Evolutionary conservation across 2,329 filamentous ascomycete species (phyloP).

Genomic region (Phaeosphaeriaceae sp.): DNA sequence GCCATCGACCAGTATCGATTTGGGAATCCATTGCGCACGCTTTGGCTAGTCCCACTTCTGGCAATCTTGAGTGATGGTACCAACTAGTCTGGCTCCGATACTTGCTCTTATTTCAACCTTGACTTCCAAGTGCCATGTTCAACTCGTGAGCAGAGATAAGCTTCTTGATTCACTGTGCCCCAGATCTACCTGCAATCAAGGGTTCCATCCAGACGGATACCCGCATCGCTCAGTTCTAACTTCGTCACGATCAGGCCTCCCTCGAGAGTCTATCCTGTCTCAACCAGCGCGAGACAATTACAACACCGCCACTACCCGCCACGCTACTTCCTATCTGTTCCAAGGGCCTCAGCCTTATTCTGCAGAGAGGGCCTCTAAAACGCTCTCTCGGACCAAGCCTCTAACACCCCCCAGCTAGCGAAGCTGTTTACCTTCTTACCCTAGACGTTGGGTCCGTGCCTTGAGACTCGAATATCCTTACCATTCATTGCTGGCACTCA

Average conservation of each 20-base stretch:
- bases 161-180: constrained; percentile 35
- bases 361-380: constrained; percentile 39
- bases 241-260: constrained; percentile 36
- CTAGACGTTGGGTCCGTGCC: constrained; percentile 35
- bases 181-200: constrained; percentile 26
- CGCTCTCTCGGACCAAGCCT: constrained; percentile 39
- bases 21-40: constrained; percentile 32
- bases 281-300: constrained; percentile 41
- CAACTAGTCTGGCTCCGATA: constrained; percentile 12
- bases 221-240: constrained; percentile 28
- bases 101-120: constrained; percentile 11
- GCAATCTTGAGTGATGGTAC: constrained; percentile 22
- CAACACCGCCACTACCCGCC: constrained; percentile 47
- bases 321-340: constrained; percentile 36
- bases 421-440: constrained; percentile 35
- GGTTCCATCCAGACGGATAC: constrained; percentile 16
- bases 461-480: constrained; percentile 39
- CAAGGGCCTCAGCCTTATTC: constrained; percentile 45
- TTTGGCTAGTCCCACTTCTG: constrained; percentile 28
- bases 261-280: constrained; percentile 36
- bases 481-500: constrained; percentile 30
- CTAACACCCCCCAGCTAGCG: constrained; percentile 38
- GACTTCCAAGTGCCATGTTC: constrained; percentile 30
- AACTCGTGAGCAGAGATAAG: constrained; percentile 30
- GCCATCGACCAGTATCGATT: constrained; percentile 31